Conservation (phyloP, 1,284 basidiomycete genomes). For the Mycosarcoma maydis region DNA sequence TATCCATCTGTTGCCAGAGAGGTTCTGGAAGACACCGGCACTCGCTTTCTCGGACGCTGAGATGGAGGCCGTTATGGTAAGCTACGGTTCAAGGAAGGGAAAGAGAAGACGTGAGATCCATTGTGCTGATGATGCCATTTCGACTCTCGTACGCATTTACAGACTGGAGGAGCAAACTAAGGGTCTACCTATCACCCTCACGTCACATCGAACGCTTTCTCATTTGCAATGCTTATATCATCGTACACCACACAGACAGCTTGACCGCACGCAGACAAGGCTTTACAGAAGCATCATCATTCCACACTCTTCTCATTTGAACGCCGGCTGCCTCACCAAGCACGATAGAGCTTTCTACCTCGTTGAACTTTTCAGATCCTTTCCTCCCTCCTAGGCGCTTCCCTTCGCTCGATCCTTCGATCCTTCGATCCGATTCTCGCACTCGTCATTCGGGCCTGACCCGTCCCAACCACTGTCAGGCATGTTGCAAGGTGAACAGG, state of each 20-base stretch:
- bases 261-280: neutral
- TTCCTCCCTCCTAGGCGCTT: slow-evolving; percentile 21
- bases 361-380: slow-evolving; percentile 21
- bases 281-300: neutral
- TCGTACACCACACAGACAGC: neutral
- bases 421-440: slow-evolving; percentile 4
- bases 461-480: too few relatives aligned
- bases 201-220: too few relatives aligned
- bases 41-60: slow-evolving; percentile 52
- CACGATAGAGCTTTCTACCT: slow-evolving; percentile 31
- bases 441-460: slow-evolving; percentile 4
- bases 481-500: too few relatives aligned
- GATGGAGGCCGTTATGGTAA: slow-evolving; percentile 65
- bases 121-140: slow-evolving; percentile 1
- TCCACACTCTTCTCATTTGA: too few relatives aligned
- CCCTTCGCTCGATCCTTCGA: neutral
- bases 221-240: neutral
- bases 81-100: neutral
- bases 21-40: slow-evolving; percentile 63
- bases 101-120: too few relatives aligned
- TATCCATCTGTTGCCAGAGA: slow-evolving; percentile 46
- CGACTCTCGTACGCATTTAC: neutral
- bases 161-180: slow-evolving; percentile 39
- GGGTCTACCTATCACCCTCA: too few relatives aligned
- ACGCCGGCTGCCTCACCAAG: slow-evolving; percentile 1